Base-by-base conservation (phyloP, 2,329 filamentous ascomycete species). In the Pseudophaeomoniella oleicola region DNA sequence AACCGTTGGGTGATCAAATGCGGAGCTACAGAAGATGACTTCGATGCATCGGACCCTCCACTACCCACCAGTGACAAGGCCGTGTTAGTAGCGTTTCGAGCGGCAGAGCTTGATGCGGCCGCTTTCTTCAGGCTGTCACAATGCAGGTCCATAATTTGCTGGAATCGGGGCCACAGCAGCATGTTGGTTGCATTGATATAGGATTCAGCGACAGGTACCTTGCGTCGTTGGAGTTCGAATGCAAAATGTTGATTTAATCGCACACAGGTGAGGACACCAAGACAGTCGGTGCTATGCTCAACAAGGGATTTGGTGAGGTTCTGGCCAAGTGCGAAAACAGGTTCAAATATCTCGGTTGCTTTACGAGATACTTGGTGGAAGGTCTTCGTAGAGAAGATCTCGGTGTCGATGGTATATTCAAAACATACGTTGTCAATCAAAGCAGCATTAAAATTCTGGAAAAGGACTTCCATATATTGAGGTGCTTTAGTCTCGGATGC, bases 161-260 rank as follows among this genome's bases (percentile, higher is more conserved):
- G 92, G 50, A 98, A 82, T 16, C 88, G 79, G 5, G 90, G 90
- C 90, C 90, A 98, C 4, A 98, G 72, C 2, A 90, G 73, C 85
- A 98, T 98, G 51, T 81, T 87, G 4, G 85, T 93, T 32, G 77
- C 87, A 55, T 98, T 98, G 53, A 94, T 79, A 54, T 98, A 98
- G 29, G 75, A 71, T 52, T 98, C 90, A 2, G 84, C 78, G 4
- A 85, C 79, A 0, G 90, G 90, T 1, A 96, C 76, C 53, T 92
- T 88, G 37, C 88, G 77, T 9, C 88, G 74, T 57, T 98, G 90
- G 19, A 96, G 69, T 57, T 93, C 84, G 53, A 98, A 98, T 12
- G 90, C 87, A 40, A 88, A 79, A 47, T 90, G 84, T 53, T 96
- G 90, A 48, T 93, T 98, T 12, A 98, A 62, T 4, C 90, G 77